Evolutionary conservation across 371 early-diverging fungal genomes (phyloP), one percentile per base, ranked within the genome.

Genomic region (Syncephalis plumigaleata): DNA sequence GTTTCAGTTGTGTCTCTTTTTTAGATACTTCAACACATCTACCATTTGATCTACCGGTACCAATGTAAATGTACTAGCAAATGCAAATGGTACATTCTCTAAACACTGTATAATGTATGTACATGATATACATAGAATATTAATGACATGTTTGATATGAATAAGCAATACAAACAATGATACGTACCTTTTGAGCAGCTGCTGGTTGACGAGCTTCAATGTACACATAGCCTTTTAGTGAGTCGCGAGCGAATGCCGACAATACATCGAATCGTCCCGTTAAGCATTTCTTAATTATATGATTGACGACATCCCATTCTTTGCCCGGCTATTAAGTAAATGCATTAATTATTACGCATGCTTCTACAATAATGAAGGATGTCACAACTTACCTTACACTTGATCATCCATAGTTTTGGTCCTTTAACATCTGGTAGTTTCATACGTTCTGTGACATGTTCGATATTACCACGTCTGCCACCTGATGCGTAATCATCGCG

Each of bases 41-140:
- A 87, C 78, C 98, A 98, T 98, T 54, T 99, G 96, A 39, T 81
- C 75, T 47, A 91, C 75, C 3, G 95, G 96, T 21, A 99, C 95
- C 31, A 97, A 75, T 48, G 77, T 77, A 36, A 93, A 55, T 22
- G 76, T 77, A 39, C 72, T 69, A 36, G 68, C 64, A 55, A 79
- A 87, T 22, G 93, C 73, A 49, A 82, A 76, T 44, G 76, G 72
- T 20, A 54, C 38, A 9, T 48, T 54, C 21, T 24, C 23, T 20
- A 48, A 16, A 31, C 17, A 43, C 52, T 40, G 25, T 46, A 11
- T 21, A 47, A 36, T 39, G 24, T 38, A 40, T 36, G 25, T 27
- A 11, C 11, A 31, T 31, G 7, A 4, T 31, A 31, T 31, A 31
- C 11, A 31, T 11, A 7, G 23, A n/a, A 40, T 31, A 11, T 39